A percentile compares a stretch with the other conserved stretches of the same genome.
Conservation (phyloP, 805 yeast species). For the Myxozyma udenii region DNA sequence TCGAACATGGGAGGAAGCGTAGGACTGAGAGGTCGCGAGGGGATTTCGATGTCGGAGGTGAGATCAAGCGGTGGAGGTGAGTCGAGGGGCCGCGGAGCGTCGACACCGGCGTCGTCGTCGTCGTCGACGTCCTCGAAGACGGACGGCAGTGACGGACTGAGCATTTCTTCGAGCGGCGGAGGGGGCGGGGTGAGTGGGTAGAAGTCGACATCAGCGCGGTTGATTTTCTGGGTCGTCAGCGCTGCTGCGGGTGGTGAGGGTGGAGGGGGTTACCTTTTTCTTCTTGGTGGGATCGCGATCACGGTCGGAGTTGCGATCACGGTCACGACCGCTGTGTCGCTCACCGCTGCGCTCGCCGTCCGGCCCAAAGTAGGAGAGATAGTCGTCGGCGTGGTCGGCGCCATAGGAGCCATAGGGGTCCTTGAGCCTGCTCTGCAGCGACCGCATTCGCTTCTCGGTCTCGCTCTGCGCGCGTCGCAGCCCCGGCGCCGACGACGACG, state of each 20-base stretch:
- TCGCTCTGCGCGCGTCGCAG: no score
- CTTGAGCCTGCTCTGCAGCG: background rate
- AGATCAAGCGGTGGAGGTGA: background rate
- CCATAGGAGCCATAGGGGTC: background rate
- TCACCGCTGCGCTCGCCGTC: background rate
- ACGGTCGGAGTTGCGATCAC: background rate
- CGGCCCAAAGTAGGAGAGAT: background rate
- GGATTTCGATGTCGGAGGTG: conserved; percentile 27
- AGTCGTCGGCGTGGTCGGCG: background rate
- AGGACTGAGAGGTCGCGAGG: conserved; percentile 41
- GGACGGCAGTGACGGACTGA: conserved; percentile 42
- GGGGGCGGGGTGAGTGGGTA: conserved; percentile 33
- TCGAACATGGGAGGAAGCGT: conserved; percentile 41
- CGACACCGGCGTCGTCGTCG: conserved; percentile 10
- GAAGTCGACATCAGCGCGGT: background rate
- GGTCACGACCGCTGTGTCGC: background rate
- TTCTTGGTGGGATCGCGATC: no score
- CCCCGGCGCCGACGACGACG: no score
- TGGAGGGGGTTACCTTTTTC: no score
- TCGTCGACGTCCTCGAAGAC: conserved; percentile 34
- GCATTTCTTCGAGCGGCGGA: conserved; percentile 30
- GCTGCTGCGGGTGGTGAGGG: no score
- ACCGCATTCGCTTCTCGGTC: background rate
- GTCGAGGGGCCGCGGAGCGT: background rate
- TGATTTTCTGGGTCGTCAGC: no score